Evolutionary conservation across 2,329 filamentous ascomycete species (phyloP), one percentile per base, ranked within the genome.

Genomic region (Arthrobotrys iridis): DNA sequence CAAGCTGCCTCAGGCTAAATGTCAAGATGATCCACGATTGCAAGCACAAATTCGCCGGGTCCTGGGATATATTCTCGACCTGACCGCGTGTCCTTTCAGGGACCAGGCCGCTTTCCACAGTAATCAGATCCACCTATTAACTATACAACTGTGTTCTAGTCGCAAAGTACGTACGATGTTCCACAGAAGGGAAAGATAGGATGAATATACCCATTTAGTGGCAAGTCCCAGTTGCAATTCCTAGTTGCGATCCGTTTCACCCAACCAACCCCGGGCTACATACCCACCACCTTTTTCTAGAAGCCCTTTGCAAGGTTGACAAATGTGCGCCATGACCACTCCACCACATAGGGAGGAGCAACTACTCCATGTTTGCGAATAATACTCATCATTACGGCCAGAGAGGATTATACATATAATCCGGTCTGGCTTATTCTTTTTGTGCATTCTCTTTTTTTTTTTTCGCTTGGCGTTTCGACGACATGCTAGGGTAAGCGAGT

Each of bases 401-500:
- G 11, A 22, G 41, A 33, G 6, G 13, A 30, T 10, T 7, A 30
- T 15, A 3, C 8, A 15, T n/a, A n/a, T n/a, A 15, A 48, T 48
- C 13, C 45, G 33, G 7, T 28, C n/a, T 33, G 46, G 46, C 30
- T 33, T 52, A 26, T 52, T 52, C 46, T 28, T 26, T 52, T 48
- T n/a, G n/a, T n/a, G 22, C 45, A 48, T 48, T 7, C 37, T 6
- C 3, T 40, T 40, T n/a, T 40, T 40, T n/a, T 8, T 22, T 45
- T 52, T 33, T 55, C 50, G 30, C 50, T 55, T 55, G 50, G 50
- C 50, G 50, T 55, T 55, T 55, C 50, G 50, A 55, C 18, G 50
- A 11, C 37, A 55, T 37, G 10, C 63, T 58, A 8, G 63, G 63
- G 50, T 67, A 67, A 58, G 63, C 63, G 63, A 67, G 35, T 20